Conservation (phyloP, 2,329 filamentous ascomycete species). For the Falciphora oryzae region DNA sequence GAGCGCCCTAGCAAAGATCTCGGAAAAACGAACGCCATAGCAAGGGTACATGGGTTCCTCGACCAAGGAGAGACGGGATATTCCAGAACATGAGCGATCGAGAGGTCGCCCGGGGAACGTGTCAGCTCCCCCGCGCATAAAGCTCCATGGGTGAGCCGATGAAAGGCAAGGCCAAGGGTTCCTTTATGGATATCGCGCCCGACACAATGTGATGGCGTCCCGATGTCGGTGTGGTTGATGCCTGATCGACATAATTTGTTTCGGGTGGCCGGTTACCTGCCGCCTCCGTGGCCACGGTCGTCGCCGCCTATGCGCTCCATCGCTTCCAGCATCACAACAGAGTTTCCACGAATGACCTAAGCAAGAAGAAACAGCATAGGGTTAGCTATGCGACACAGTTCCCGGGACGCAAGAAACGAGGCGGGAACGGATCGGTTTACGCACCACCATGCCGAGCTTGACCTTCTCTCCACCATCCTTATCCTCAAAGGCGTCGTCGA, state of each 20-base stretch:
- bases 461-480: slow-evolving; percentile 88
- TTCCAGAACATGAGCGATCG: no score
- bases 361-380: not conserved
- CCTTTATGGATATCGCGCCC: not conserved
- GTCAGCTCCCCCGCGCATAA: no score
- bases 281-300: slow-evolving; percentile 31
- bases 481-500: slow-evolving; percentile 95
- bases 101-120: not conserved
- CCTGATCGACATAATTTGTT: not conserved
- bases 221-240: not conserved
- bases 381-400: not conserved
- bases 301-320: slow-evolving; percentile 62
- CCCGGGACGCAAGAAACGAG: not conserved
- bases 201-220: not conserved
- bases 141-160: not conserved
- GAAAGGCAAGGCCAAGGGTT: not conserved
- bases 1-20: not conserved
- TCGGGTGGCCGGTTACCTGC: not conserved
- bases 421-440: slow-evolving; percentile 28
- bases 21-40: not conserved
- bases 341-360: slow-evolving; percentile 93
- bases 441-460: slow-evolving; percentile 84
- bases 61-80: not conserved
- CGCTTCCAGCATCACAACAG: slow-evolving; percentile 95
- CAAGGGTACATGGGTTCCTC: not conserved